phyloP scores from a whole-genome alignment of 2,329 filamentous ascomycete genomes.

The Sporothrix schenckii region DNA sequence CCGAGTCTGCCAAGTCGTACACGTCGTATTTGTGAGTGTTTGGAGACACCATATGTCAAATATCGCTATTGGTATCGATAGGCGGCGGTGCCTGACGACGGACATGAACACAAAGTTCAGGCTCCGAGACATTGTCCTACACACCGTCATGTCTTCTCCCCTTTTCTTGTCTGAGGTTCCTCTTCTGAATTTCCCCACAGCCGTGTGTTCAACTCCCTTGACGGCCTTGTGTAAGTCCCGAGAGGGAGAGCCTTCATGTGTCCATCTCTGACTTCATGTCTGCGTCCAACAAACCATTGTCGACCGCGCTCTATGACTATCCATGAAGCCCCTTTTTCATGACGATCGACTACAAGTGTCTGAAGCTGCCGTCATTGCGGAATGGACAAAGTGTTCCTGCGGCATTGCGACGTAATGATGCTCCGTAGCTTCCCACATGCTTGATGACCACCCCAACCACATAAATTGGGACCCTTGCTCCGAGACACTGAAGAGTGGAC shows the following conservation, averaged over 20 bases:
- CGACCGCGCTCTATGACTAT: neutral
- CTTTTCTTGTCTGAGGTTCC: neutral
- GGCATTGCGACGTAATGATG: too few relatives aligned
- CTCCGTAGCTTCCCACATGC: too few relatives aligned
- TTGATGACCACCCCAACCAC: too few relatives aligned
- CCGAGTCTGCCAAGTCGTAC: neutral
- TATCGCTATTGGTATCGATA: too few relatives aligned
- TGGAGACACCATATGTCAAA: too few relatives aligned
- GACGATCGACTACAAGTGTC: neutral
- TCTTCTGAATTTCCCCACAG: neutral
- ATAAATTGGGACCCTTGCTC: too few relatives aligned
- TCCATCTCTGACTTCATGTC: too few relatives aligned
- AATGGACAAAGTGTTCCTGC: neutral
- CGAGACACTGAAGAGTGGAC: neutral
- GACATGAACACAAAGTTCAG: conserved; percentile 20
- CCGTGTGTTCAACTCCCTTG: neutral
- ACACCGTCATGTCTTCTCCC: neutral
- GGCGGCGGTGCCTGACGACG: neutral
- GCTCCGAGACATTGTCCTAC: conserved; percentile 13
- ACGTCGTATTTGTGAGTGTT: too few relatives aligned
- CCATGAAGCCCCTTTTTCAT: neutral
- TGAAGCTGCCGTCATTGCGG: neutral
- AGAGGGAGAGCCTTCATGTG: neutral
- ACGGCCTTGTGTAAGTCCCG: neutral
- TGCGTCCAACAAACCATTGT: too few relatives aligned